Percentiles rank a stretch among this genome's conserved stretches.
Conservation (phyloP, 768 basidiomycete genomes). For the Amanita pallidorosea region DNA sequence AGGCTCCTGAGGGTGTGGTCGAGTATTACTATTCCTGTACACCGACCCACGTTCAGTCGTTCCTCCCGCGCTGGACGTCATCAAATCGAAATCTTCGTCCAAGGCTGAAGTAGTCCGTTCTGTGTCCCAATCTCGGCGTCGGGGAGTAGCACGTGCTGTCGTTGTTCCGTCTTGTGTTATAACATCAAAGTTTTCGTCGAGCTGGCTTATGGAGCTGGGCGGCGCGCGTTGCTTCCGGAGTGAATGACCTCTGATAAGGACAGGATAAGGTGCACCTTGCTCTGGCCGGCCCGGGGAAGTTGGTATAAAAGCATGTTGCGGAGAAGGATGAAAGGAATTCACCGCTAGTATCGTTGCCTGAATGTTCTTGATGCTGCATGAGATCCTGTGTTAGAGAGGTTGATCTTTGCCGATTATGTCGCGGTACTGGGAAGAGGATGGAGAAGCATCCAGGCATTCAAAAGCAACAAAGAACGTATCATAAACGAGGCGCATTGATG, state of each 20-base stretch:
- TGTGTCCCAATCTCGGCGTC: conserved; percentile 5
- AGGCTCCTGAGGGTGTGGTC: conserved; percentile 1
- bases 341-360: neutral
- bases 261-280: conserved; percentile 3
- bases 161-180: neutral
- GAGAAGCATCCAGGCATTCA: conserved; percentile 1
- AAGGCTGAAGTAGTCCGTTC: conserved; percentile 18
- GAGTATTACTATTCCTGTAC: neutral
- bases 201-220: neutral
- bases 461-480: neutral
- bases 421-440: neutral
- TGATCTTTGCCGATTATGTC: neutral
- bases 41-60: conserved; percentile 3
- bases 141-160: neutral
- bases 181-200: conserved; percentile 2
- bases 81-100: conserved; percentile 29
- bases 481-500: neutral
- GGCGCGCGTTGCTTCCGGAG: neutral
- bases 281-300: neutral
- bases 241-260: conserved; percentile 4
- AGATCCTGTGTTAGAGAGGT: neutral
- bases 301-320: neutral
- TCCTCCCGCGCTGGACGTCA: conserved; percentile 13
- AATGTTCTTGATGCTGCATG: neutral
- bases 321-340: neutral